Evolutionary conservation across 352 stramenopile genomes (phyloP), one percentile per base, ranked within the genome.

Genomic region (Pythium vanterpoolii): DNA sequence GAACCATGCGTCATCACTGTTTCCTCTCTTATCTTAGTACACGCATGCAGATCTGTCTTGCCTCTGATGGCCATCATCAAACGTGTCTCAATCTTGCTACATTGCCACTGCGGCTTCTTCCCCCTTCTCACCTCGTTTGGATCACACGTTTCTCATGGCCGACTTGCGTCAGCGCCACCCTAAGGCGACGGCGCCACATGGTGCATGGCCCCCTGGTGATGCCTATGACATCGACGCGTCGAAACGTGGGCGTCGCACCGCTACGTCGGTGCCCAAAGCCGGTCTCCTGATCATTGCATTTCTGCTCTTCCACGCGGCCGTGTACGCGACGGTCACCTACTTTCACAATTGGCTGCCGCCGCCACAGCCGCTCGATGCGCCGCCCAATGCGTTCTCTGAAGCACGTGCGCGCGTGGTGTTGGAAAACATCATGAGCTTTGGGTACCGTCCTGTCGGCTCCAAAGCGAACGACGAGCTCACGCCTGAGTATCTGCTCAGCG

Each of bases 401-500:
- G 74, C 51, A 16, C 73, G 80, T 44, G 71, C 82, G n/a, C 73
- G 82, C 6, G 65, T 77, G 4, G 71, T 87, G 43, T 54, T 91
- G 28, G 77, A 89, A 42, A 45, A 75, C 13, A 84, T 91, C 50
- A 85, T 89, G 76, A 77, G 73, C 66, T 87, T 89, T 43, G 79
- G 82, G 10, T 89, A 85, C 51, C 82, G 80, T 18, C 76, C 76
- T 0, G 77, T 91, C 2, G 82, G 82, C 23, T 83, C 74, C 4
- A 62, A 68, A 46, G 80, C 77, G 21, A 91, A 91, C 50, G 82
- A 91, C 34, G 76, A 79, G 61, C 57, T 82, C 21, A 88, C 76
- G 18, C 82, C 82, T 2, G 61, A 40, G 11, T 91, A 84, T 31
- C 56, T 91, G 7, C 48, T 91, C 10, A 27, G 65, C 21, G 64